Percentiles rank a stretch among this genome's conserved stretches.
Conservation (phyloP, 2,329 filamentous ascomycete species). For the Paraphoma chrysanthemicola region DNA sequence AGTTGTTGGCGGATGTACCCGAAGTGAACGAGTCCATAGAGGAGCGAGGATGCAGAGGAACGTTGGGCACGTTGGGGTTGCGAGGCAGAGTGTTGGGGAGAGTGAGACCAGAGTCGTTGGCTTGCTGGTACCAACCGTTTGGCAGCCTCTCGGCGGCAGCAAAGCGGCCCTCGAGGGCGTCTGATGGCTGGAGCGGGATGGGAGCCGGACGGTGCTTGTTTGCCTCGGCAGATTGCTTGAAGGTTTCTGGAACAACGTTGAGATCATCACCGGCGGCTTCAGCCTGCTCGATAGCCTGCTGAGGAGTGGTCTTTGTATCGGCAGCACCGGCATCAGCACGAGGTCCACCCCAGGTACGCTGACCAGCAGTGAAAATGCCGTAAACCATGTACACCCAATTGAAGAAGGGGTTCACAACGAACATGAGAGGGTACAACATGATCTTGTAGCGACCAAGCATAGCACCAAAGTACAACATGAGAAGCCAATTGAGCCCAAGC, state of each 20-base stretch:
- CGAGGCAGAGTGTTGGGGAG: slow-evolving; percentile 56
- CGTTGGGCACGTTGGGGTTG: slow-evolving; percentile 54
- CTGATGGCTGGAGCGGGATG: slow-evolving; percentile 74
- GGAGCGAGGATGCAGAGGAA: slow-evolving; percentile 61
- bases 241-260: slow-evolving; percentile 87
- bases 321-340: slow-evolving; percentile 86
- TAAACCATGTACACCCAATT: slow-evolving; percentile 99
- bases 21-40: slow-evolving; percentile 74
- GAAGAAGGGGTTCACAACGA: slow-evolving; percentile 92
- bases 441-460: slow-evolving; percentile 90
- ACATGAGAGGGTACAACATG: slow-evolving; percentile 95
- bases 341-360: slow-evolving; percentile 94
- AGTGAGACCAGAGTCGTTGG: slow-evolving; percentile 71
- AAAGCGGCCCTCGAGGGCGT: slow-evolving; percentile 79
- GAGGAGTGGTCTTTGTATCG: slow-evolving; percentile 75
- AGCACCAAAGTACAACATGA: slow-evolving; percentile 95
- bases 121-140: slow-evolving; percentile 73
- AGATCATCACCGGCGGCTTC: slow-evolving; percentile 83
- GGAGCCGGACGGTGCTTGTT: slow-evolving; percentile 56
- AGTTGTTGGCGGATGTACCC: slow-evolving; percentile 62
- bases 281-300: slow-evolving; percentile 84
- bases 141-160: slow-evolving; percentile 72
- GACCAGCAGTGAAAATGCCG: slow-evolving; percentile 91
- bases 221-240: slow-evolving; percentile 65
- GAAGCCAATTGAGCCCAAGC: slow-evolving; percentile 87